Percentiles rank a stretch among this genome's conserved stretches.
These are phyloP conservation scores for Neurospora sp. DNA, from an alignment of 495 filamentous ascomycete species.

Conservation along the genomic window DNA sequence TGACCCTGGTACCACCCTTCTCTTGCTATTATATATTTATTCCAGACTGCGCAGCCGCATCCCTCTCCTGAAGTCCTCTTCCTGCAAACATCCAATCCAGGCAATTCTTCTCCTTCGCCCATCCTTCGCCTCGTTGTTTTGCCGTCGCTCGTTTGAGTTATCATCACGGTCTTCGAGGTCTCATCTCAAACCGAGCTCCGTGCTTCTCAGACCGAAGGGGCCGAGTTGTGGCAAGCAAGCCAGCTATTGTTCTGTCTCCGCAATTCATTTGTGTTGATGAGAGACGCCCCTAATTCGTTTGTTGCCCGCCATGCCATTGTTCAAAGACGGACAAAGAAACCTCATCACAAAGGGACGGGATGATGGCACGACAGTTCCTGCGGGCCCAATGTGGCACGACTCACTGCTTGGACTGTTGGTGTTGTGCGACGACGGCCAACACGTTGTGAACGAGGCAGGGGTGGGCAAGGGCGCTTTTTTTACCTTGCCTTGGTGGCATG, in stretches of 20 bases:
- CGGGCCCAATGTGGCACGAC: background rate
- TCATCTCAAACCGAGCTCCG: background rate
- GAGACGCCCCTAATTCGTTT: background rate
- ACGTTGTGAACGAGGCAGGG: background rate
- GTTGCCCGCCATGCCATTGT: background rate
- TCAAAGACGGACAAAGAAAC: background rate
- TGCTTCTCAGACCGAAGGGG: background rate
- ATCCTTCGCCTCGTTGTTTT: too few relatives aligned
- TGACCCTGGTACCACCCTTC: too few relatives aligned
- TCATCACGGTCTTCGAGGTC: background rate
- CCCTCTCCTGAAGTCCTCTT: background rate
- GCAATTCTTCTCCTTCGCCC: too few relatives aligned
- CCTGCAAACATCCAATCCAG: background rate
- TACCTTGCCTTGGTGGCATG: background rate
- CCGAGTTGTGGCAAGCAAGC: background rate
- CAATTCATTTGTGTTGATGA: too few relatives aligned
- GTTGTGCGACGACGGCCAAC: background rate
- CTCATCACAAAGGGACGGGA: background rate
- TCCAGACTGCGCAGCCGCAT: background rate
- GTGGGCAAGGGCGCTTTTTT: background rate
- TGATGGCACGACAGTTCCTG: background rate
- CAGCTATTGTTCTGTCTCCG: too few relatives aligned
- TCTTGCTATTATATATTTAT: background rate
- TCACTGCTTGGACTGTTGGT: background rate
- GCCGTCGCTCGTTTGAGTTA: background rate